Evolutionary conservation across 345 rosid genomes (phyloP).

Genomic region (Lepidium aucheri): DNA sequence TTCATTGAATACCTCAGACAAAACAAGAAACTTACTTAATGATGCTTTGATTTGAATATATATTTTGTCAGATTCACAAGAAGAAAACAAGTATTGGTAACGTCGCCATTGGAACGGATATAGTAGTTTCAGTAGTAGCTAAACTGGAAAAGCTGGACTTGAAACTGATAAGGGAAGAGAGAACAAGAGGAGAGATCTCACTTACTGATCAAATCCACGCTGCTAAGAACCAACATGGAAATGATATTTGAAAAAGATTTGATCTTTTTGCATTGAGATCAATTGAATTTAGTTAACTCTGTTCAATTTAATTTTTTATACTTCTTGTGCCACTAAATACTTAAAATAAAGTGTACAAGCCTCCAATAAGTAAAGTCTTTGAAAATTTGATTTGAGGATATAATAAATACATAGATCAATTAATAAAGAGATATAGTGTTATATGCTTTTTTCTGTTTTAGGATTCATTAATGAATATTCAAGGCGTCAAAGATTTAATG

Average conservation of each 20-base stretch:
- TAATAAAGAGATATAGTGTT: no score
- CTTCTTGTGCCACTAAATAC: no score
- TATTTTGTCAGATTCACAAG: slow-evolving; percentile 45
- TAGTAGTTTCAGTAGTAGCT: not conserved
- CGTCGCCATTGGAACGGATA: slow-evolving; percentile 23
- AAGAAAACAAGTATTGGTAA: slow-evolving; percentile 37
- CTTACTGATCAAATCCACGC: slow-evolving; percentile 83
- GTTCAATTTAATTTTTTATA: no score
- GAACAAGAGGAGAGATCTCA: slow-evolving; percentile 35
- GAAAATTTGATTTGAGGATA: no score
- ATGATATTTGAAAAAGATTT: not conserved
- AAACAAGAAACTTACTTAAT: not conserved
- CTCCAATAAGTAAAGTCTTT: no score
- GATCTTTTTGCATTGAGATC: slow-evolving; percentile 15
- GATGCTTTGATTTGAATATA: not conserved
- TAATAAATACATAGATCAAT: no score
- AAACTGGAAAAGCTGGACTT: no score
- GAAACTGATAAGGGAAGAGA: no score
- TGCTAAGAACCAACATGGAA: slow-evolving; percentile 48
- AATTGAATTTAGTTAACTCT: not conserved
- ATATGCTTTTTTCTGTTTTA: no score
- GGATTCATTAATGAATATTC: no score
- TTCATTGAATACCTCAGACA: not conserved
- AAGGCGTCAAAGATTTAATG: no score
- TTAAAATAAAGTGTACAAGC: no score